These are phyloP conservation scores for Crithidia expoeki DNA, from an alignment of 208 protist genomes.

Conservation along the genomic window DNA sequence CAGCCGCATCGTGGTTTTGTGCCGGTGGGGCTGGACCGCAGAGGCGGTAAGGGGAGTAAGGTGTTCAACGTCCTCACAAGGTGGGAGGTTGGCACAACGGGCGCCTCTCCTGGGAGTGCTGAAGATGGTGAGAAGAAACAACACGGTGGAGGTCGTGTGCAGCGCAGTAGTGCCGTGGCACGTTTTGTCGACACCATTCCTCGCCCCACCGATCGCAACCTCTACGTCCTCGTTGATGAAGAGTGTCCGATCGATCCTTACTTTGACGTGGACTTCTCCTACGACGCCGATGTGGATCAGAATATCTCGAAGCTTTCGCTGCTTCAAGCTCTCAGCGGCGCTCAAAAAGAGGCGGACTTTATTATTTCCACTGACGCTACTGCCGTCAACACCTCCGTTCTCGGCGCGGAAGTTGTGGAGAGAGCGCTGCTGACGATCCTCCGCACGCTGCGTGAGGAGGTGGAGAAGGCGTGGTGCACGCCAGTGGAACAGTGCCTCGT, in stretches of 20 bases:
- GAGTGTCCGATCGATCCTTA: slow-evolving; percentile 73
- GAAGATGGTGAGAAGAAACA: not conserved
- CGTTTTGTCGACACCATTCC: slow-evolving; percentile 65
- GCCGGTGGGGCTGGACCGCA: slow-evolving; percentile 57
- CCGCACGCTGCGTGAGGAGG: slow-evolving; percentile 33
- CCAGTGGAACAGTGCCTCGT: slow-evolving; percentile 58
- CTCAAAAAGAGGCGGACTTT: not conserved
- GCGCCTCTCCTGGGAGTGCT: not conserved
- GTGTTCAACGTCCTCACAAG: slow-evolving; percentile 66
- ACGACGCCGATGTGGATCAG: slow-evolving; percentile 11
- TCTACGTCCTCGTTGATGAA: slow-evolving; percentile 85
- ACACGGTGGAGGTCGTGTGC: not conserved
- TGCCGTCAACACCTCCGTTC: not conserved
- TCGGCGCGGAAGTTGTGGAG: slow-evolving; percentile 39
- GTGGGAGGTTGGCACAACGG: slow-evolving; percentile 3
- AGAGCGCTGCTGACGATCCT: slow-evolving; percentile 43
- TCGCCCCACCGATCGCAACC: slow-evolving; percentile 46
- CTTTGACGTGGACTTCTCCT: slow-evolving; percentile 83
- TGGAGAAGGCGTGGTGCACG: slow-evolving; percentile 44
- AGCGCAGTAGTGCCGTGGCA: slow-evolving; percentile 30
- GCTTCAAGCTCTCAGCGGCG: slow-evolving; percentile 1
- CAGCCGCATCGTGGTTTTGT: slow-evolving; percentile 36
- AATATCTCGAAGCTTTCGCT: not conserved
- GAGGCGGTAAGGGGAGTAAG: slow-evolving; percentile 61
- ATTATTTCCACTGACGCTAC: not conserved